Base-by-base conservation (phyloP, 164 flowering plant genomes). In the Berberis vulgaris region DNA sequence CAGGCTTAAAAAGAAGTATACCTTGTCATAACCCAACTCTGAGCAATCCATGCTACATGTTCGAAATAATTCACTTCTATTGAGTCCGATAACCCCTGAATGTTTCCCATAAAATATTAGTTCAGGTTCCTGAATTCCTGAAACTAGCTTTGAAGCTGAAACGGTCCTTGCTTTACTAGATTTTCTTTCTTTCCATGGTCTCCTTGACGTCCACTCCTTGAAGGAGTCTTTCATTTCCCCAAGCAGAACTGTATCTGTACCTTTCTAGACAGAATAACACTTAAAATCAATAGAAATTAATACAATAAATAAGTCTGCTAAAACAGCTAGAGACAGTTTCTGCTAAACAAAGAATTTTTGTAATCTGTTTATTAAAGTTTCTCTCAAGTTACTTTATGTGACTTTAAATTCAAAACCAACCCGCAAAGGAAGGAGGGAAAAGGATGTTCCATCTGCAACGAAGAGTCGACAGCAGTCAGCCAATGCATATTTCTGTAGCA, bases 401-500 rank as follows among this genome's bases (percentile, higher is more conserved):
- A 69, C 72, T 66, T 69, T 41, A 67, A 26, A 63, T 50, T 74
- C 72, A 43, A 69, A 58, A 40, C 38, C 65, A 79, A 26, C 67
- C 70, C 71, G 67, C 62, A 63, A 43, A 26, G 97, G 99, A 55
- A 72, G 13, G 55, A 91, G 71, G 61, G 88, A 86, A 77, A 94
- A 91, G 61, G 79, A 71, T 54, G 99, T 81, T 67, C 96, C 99
- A 76, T 94, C 95, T 53, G 97, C 97, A 67, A 94, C 96, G 81
- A 89, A 94, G 40, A 91, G 91, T 8, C 97, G 80, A 68, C 99
- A 87, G 39, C 78, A 79, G 69, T 80, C 83, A 44, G 93, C 93
- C 13, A 86, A 63, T 7, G 68, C 73, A 77, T 94, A 94, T 73
- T 91, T 94, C 76, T 80, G 96, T 58, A 94, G 57, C 87, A 94